Evolutionary conservation across 2,329 filamentous ascomycete genomes (phyloP).

Genomic region (Orbilia javanica): DNA sequence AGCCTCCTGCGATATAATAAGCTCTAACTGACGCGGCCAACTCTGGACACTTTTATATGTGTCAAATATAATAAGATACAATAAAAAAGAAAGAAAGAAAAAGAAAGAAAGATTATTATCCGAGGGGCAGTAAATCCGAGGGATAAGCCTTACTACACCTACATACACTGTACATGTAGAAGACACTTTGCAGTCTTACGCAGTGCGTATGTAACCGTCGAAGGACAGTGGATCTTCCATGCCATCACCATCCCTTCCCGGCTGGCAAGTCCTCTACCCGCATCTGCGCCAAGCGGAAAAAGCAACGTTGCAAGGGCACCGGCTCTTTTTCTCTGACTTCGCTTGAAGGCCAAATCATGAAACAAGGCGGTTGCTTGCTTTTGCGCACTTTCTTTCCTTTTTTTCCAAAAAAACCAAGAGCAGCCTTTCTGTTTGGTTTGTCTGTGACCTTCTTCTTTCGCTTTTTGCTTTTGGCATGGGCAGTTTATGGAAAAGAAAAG

Average conservation of each 20-base stretch:
- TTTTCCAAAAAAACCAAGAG: slow-evolving; percentile 6
- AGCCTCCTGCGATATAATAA: slow-evolving; percentile 12
- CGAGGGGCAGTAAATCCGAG: slow-evolving; percentile 8
- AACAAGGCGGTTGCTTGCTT: slow-evolving; percentile 58
- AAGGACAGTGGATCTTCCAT: slow-evolving; percentile 13
- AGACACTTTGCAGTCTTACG: neutral
- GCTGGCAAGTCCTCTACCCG: slow-evolving; percentile 47
- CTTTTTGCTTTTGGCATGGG: slow-evolving; percentile 31
- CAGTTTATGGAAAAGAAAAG: slow-evolving; percentile 22
- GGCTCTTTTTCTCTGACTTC: slow-evolving; percentile 53
- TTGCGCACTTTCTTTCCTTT: slow-evolving; percentile 32
- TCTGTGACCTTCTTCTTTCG: slow-evolving; percentile 39
- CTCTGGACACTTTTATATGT: slow-evolving; percentile 1
- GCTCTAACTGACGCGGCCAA: slow-evolving; percentile 3
- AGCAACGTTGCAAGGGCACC: slow-evolving; percentile 27
- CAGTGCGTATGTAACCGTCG: slow-evolving; percentile 15
- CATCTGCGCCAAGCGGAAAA: slow-evolving; percentile 45
- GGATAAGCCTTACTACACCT: neutral
- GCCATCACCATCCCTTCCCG: slow-evolving; percentile 30
- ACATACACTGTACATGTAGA: no score
- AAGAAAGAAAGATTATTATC: neutral
- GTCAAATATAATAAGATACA: no score
- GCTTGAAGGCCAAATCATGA: slow-evolving; percentile 56
- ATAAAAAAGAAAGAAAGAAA: no score
- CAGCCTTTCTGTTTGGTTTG: slow-evolving; percentile 2